Percentiles rank a stretch among this genome's conserved stretches.
Conservation (phyloP, 768 basidiomycete genomes). For the Macrocybe gigantea region DNA sequence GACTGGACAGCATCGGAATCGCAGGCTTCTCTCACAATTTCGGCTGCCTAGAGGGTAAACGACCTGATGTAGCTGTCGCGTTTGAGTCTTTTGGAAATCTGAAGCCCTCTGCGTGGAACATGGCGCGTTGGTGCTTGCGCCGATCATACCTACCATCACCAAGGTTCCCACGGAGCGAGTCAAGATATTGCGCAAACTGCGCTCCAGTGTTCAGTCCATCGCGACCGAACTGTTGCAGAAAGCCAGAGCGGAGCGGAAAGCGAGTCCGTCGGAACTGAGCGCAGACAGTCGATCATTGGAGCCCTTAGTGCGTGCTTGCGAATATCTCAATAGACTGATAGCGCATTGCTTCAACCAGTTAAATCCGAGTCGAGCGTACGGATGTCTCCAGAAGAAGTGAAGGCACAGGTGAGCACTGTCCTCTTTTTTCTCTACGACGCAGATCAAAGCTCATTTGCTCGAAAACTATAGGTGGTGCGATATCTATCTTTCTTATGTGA, state of each 20-base stretch:
- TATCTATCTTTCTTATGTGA: not conserved
- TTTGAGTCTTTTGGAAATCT: constrained; percentile 17
- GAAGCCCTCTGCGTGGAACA: not conserved
- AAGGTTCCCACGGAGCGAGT: constrained; percentile 8
- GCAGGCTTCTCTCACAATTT: constrained; percentile 43
- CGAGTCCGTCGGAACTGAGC: constrained; percentile 4
- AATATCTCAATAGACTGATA: not conserved
- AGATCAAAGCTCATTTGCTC: not conserved
- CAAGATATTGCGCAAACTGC: not conserved
- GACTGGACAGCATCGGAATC: constrained; percentile 38
- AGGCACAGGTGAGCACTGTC: constrained; percentile 19
- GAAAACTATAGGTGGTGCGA: not conserved
- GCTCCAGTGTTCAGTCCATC: constrained; percentile 6
- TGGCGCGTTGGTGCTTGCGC: constrained; percentile 6
- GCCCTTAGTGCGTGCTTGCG: constrained; percentile 4
- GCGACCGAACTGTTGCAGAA: constrained; percentile 9
- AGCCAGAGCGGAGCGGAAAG: not conserved
- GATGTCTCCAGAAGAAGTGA: constrained; percentile 19
- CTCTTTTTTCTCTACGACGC: not conserved
- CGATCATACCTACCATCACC: constrained; percentile 7
- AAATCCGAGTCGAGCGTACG: constrained; percentile 12
- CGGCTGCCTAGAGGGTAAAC: constrained; percentile 30
- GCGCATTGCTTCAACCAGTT: constrained; percentile 4
- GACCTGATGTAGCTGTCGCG: constrained; percentile 14
- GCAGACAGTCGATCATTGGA: constrained; percentile 10